Evolutionary conservation across 2,329 filamentous ascomycete genomes (phyloP), one percentile per base, ranked within the genome.

Genomic region (Dendryphion nanum): DNA sequence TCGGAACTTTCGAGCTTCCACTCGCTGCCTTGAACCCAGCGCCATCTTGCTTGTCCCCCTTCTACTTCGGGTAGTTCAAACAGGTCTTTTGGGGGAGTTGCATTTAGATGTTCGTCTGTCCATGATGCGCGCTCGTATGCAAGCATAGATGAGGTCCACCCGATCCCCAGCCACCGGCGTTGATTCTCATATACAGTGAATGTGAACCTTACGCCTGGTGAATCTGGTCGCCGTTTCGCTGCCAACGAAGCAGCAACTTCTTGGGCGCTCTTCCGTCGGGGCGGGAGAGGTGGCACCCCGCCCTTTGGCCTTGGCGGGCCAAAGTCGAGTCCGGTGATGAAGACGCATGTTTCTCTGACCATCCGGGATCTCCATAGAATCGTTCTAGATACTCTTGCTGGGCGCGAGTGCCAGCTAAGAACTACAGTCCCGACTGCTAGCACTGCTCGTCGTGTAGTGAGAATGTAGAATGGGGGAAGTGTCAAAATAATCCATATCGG

Each of bases 141-240:
- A 49, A 98, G 89, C 44, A 98, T 73, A 26, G 84, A 94, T 2
- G 85, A 85, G 0, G 93, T 97, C 90, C 93, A 98, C 0, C 93
- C 93, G 10, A 98, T 77, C 1, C 90, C 91, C 4, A 98, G 72
- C 93, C 93, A 98, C 36, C 93, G 81, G 29, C 93, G 80, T 66
- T 98, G 93, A 54, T 98, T 98, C 64, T 98, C 93, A 57, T 90
- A 97, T 2, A 98, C 76, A 33, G 93, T 90, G 47, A 98, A 98
- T 0, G 93, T 98, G 58, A 98, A 98, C 30, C 89, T 86, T 12
- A 98, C 87, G 1, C 90, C 89, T 0, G 89, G 80, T 4, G 85
- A 83, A 19, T 63, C 60, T 20, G 65, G 64, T 17, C 63, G 61
- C 14, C 62, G 56, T 43, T 69, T 69, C 15, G 68, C 64, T 20